These are phyloP conservation scores for Elongisporangium undulatum DNA, from an alignment of 352 stramenopile genomes.

Conservation along the genomic window DNA sequence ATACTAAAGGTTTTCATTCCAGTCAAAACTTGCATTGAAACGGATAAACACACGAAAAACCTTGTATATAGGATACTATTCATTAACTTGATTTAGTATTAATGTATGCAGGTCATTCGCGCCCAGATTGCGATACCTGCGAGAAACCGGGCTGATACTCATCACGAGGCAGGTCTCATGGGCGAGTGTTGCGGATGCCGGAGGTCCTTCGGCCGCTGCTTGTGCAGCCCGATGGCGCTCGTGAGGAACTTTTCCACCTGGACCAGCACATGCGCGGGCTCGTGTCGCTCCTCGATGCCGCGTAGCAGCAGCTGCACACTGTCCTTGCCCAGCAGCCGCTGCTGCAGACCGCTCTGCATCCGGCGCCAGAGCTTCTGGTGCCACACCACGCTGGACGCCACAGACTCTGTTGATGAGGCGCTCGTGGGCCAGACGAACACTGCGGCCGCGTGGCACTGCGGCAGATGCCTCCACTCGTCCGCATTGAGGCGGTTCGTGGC, in stretches of 20 bases:
- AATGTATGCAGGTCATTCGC: neutral
- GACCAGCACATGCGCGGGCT: constrained; percentile 19
- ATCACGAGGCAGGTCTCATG: neutral
- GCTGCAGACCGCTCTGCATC: constrained; percentile 40
- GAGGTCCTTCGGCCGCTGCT: neutral
- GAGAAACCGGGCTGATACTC: neutral
- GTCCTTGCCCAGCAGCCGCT: constrained; percentile 49
- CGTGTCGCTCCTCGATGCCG: constrained; percentile 31
- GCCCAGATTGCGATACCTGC: neutral
- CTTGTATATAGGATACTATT: too few species aligned
- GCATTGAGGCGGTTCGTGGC: constrained; percentile 38
- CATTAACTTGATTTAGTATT: neutral
- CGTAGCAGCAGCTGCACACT: constrained; percentile 48
- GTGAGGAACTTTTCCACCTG: constrained; percentile 48
- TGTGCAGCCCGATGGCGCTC: neutral
- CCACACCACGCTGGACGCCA: constrained; percentile 20
- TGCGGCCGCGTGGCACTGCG: constrained; percentile 23
- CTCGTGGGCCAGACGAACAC: constrained; percentile 36
- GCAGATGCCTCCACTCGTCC: constrained; percentile 39
- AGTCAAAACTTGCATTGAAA: neutral
- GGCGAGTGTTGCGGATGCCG: neutral
- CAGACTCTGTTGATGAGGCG: neutral
- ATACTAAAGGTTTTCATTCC: neutral
- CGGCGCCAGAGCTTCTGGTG: constrained; percentile 38
- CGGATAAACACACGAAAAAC: neutral